Evolutionary conservation across 441 rosid species (phyloP), one percentile per base, ranked within the genome.

Genomic region (Francoa sonchifolia): DNA sequence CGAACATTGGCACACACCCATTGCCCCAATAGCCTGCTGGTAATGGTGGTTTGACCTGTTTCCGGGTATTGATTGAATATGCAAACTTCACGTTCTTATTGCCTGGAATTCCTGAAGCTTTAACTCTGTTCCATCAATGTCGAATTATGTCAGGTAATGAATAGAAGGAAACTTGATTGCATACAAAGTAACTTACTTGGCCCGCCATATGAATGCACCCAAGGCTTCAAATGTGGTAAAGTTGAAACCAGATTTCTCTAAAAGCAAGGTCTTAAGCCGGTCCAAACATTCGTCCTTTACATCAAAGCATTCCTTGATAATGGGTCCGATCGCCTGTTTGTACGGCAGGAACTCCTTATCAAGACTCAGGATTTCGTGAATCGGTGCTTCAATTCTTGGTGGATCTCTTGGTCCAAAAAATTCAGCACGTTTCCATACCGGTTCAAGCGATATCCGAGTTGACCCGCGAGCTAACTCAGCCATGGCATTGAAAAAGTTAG

Each of bases 171-270:
- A 11, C 4, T 10, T 0, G 28, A 1, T 0, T 17, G 4, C 33
- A 11, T 14, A n/a, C n/a, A 23, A 50, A 37, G 32, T 23, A 40
- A 56, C 85, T 75, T 72, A 82, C 94, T 87, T 87, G 33, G 84
- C 83, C 26, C 94, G 76, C 96, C 96, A 87, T 22, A 87, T 56
- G 43, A 75, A 79, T 32, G 92, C 92, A 23, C 96, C 92, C 33
- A 87, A 63, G 45, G 79, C 90, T 49, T 87, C 96, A 44, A 87
- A 87, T 21, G 92, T 77, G 50, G 96, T 82, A 49, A 79, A 87
- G 42, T 43, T 63, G 32, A 50, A 19, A 30, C 94, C 94, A 25
- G 67, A 63, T 46, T 60, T 68, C 21, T 69, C 76, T 19, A 71
- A 27, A 61, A 82, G 32, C 35, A 29, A 39, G 0, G 56, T 57